Evolutionary conservation across 495 filamentous ascomycete genomes (phyloP).

Genomic region (Xylaria flabelliformis): DNA sequence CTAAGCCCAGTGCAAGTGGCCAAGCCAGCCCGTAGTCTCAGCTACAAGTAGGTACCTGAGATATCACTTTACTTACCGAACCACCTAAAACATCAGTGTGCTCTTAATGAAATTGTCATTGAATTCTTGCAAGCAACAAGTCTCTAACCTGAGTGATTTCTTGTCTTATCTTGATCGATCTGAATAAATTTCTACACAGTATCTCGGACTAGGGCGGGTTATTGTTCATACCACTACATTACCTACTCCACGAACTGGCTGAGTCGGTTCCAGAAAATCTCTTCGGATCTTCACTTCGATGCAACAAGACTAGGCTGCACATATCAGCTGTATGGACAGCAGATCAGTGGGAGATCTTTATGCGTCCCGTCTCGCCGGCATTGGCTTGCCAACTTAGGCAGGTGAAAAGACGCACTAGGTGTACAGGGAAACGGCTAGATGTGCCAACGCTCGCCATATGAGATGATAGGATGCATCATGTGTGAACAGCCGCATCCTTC

Average conservation of each 20-base stretch:
- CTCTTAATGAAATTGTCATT: not conserved
- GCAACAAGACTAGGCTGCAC: not conserved
- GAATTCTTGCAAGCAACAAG: not conserved
- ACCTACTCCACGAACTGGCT: not conserved
- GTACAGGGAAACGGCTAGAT: constrained; percentile 1
- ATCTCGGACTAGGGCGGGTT: not conserved
- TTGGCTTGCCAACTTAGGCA: constrained; percentile 28
- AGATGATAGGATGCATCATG: not conserved
- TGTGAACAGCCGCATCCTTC: constrained; percentile 21
- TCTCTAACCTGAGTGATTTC: too few relatives aligned
- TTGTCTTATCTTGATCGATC: not conserved
- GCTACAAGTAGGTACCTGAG: not conserved
- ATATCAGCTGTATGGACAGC: not conserved
- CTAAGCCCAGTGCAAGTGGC: not conserved
- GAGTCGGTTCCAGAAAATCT: not conserved
- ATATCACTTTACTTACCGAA: not conserved
- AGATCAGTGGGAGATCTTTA: constrained; percentile 14
- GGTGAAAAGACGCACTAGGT: constrained; percentile 4
- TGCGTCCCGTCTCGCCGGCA: constrained; percentile 25
- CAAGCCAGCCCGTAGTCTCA: not conserved
- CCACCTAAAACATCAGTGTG: not conserved
- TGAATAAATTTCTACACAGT: not conserved
- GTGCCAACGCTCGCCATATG: constrained; percentile 5
- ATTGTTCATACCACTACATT: not conserved
- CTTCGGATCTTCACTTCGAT: constrained; percentile 13